These are phyloP conservation scores for Aspergillus ustus DNA, from an alignment of 2,329 filamentous ascomycete species.

Conservation along the genomic window DNA sequence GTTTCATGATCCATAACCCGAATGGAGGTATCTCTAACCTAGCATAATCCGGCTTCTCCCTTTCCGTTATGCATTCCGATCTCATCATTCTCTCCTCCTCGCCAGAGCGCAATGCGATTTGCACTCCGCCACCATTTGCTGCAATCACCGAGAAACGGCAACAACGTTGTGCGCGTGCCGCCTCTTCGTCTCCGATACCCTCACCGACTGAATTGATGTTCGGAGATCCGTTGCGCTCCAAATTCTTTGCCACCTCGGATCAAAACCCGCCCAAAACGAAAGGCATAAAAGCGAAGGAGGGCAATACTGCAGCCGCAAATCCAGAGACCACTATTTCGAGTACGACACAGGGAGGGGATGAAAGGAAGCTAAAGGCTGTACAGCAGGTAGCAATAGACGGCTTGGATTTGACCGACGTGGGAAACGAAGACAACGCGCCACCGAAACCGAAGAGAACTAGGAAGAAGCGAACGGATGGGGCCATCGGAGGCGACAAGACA, in stretches of 20 bases:
- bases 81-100: slow-evolving; percentile 49
- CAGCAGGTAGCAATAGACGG: slow-evolving; percentile 2
- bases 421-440: slow-evolving; percentile 20
- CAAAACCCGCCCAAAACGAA: slow-evolving; percentile 11
- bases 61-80: slow-evolving; percentile 44
- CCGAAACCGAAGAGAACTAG: slow-evolving; percentile 30
- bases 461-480: slow-evolving; percentile 30
- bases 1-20: not conserved
- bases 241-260: slow-evolving; percentile 28
- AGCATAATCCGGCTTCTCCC: slow-evolving; percentile 14
- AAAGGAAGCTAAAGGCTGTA: slow-evolving; percentile 20
- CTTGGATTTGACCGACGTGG: slow-evolving; percentile 7
- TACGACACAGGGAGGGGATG: slow-evolving; percentile 22
- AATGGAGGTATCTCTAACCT: not conserved
- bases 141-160: slow-evolving; percentile 22
- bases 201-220: slow-evolving; percentile 33
- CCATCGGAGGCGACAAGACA: slow-evolving; percentile 28
- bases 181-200: slow-evolving; percentile 32
- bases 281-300: slow-evolving; percentile 17
- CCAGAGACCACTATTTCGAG: slow-evolving; percentile 8
- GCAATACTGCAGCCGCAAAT: slow-evolving; percentile 11
- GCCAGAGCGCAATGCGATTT: slow-evolving; percentile 38
- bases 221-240: slow-evolving; percentile 28
- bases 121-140: slow-evolving; percentile 34
- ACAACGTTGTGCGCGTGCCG: slow-evolving; percentile 25